Evolutionary conservation across 768 basidiomycete species (phyloP).

Genomic region (Trametopsis cervina): DNA sequence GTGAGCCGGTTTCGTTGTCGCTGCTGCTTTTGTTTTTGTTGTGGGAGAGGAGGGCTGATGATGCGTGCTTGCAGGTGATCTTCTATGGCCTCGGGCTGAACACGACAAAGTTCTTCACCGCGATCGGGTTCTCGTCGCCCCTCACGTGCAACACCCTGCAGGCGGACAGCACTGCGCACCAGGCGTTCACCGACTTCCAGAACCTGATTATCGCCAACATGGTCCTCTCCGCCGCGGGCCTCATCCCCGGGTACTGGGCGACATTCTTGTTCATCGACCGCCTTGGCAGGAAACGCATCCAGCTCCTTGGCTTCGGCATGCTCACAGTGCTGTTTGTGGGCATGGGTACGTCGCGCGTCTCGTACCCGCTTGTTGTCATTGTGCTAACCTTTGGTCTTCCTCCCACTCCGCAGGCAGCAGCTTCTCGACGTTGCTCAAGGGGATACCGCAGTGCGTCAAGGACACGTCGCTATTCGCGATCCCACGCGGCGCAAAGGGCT

Average conservation of each 20-base stretch:
- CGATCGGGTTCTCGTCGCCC: conserved; percentile 64
- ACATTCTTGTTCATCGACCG: conserved; percentile 59
- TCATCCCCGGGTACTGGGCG: conserved; percentile 76
- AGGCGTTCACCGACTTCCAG: conserved; percentile 49
- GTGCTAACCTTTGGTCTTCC: neutral
- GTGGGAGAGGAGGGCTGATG: conserved; percentile 1
- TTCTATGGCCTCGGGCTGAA: conserved; percentile 90
- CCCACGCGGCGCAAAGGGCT: conserved; percentile 38
- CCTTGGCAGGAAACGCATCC: conserved; percentile 84
- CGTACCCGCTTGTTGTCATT: neutral
- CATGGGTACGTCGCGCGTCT: conserved; percentile 49
- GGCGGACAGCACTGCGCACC: conserved; percentile 13
- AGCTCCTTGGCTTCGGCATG: conserved; percentile 67
- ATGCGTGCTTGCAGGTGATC: conserved; percentile 58
- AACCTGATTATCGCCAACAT: conserved; percentile 72
- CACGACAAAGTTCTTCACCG: conserved; percentile 63
- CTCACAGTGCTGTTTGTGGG: conserved; percentile 61
- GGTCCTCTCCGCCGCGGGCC: conserved; percentile 68
- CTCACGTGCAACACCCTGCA: too few species aligned
- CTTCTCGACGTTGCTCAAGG: neutral
- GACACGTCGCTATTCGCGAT: neutral
- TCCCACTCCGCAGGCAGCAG: neutral
- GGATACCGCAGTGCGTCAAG: neutral
- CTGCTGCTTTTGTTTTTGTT: neutral
- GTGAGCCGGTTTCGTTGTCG: conserved; percentile 29